phyloP scores from a whole-genome alignment of 2,329 filamentous ascomycete species.

The Aureobasidium sp. region DNA sequence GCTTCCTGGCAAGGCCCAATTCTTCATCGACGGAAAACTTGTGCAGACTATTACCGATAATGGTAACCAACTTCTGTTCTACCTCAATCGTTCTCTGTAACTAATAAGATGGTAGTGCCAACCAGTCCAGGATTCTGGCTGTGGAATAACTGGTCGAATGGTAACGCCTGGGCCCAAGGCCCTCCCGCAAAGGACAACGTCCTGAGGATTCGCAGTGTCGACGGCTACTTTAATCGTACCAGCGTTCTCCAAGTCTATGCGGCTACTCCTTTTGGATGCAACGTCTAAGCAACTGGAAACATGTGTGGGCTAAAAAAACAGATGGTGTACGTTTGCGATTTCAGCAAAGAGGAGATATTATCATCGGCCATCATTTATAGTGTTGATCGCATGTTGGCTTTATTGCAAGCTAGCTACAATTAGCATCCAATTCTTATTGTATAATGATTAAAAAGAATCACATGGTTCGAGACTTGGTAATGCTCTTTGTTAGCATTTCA shows the following conservation, averaged over 20 bases:
- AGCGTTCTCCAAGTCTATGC: neutral
- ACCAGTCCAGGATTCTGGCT: conserved; percentile 28
- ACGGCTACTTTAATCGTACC: neutral
- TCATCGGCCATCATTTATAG: too few relatives aligned
- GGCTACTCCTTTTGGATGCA: neutral
- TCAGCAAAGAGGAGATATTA: too few relatives aligned
- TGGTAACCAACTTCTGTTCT: conserved; percentile 39
- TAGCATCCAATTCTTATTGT: neutral
- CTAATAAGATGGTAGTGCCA: neutral
- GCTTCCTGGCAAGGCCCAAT: conserved; percentile 51
- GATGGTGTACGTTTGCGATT: too few relatives aligned
- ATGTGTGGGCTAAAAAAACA: too few relatives aligned
- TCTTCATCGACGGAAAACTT: conserved; percentile 57
- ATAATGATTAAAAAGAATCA: neutral
- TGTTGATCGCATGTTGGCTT: too few relatives aligned
- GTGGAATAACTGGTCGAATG: conserved; percentile 59
- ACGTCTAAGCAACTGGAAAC: neutral
- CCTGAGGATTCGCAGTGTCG: conserved; percentile 58
- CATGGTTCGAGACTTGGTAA: neutral
- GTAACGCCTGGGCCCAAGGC: conserved; percentile 64
- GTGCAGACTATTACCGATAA: conserved; percentile 46
- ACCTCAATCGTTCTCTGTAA: too few relatives aligned
- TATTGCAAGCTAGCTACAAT: neutral
- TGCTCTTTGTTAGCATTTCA: neutral
- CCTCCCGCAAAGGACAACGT: conserved; percentile 56